Base-by-base conservation (phyloP, 2,329 filamentous ascomycete species). In the Salinomyces thailandicus region DNA sequence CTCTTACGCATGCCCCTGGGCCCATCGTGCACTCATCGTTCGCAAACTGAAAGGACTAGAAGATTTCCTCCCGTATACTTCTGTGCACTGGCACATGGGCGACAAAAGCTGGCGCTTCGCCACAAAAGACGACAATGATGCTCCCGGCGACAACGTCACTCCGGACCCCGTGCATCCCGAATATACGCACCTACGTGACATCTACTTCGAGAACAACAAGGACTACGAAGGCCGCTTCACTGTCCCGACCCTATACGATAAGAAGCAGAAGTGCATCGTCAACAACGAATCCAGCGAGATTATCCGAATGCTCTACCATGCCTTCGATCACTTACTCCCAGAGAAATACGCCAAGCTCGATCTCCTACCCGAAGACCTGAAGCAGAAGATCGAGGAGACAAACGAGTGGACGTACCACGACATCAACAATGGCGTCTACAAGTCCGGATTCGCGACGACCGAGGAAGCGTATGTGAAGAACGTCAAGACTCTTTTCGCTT, bases 201-300 rank as follows among this genome's bases (percentile, higher is more conserved):
- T 94, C 40, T 94, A 94, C 69, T 86, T 87, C 61, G 69, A 73
- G 46, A 74, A 74, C 16, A 74, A 89, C 50, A 69, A 75, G 1
- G 65, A 81, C 37, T 95, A 89, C 53, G 58, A 66, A 2, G 86
- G 82, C 1, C 75, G 87, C 9, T 93, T 87, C 60, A 94, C 87
- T 0, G 87, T 95, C 12, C 87, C 87, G 0, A 81, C 85, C 3
- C 69, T 95, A 37, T 93, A 81, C 64, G 85, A 93, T 62, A 85
- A 76, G 63, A 77, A 81, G 64, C 63, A 67, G 35, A 72, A 78
- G 52, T 73, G 67, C 20, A 93, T 94, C 53, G 86, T 94, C 44
- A 91, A 73, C 73, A 95, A 95, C 49, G 87, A 94, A 71, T 85
- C 81, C 60, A 79, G 79, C 48, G 87, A 95, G 65, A 94, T 95